Evolutionary conservation across 306 rosid genomes (phyloP).

Genomic region (Delonix regia): DNA sequence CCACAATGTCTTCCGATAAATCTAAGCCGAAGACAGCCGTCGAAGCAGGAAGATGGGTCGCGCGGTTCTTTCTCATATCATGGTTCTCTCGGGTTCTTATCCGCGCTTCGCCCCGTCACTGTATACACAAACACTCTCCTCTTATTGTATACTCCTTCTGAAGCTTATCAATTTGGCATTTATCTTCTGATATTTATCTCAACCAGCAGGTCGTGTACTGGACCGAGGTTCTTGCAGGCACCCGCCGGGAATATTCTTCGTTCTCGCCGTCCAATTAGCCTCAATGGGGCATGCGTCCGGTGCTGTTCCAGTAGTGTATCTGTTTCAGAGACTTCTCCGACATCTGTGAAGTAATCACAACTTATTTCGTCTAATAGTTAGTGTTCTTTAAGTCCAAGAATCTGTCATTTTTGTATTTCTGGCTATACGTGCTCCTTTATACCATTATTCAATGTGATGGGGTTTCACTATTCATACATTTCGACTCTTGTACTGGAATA

Average conservation of each 20-base stretch:
- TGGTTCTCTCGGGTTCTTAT: slow-evolving; percentile 48
- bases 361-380: neutral
- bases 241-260: slow-evolving; percentile 36
- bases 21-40: neutral
- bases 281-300: slow-evolving; percentile 35
- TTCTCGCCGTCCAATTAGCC: slow-evolving; percentile 31
- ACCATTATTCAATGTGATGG: neutral
- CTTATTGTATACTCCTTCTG: neutral
- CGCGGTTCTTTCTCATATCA: slow-evolving; percentile 51
- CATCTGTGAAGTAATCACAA: slow-evolving; percentile 59
- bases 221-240: slow-evolving; percentile 19
- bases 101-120: slow-evolving; percentile 47
- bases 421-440: neutral
- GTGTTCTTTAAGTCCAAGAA: neutral
- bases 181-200: slow-evolving; percentile 20
- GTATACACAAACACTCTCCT: slow-evolving; percentile 36
- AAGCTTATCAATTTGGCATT: neutral
- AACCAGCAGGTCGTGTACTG: slow-evolving; percentile 52
- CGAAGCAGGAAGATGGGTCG: slow-evolving; percentile 51
- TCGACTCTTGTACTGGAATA: neutral
- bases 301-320: slow-evolving; percentile 55
- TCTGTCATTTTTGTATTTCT: neutral
- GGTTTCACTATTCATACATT: neutral
- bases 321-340: slow-evolving; percentile 47
- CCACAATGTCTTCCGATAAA: neutral